A percentile compares a stretch with the other conserved stretches of the same genome.
These are phyloP conservation scores for Astragalus glycyphyllos DNA, from an alignment of 306 rosid genomes.

Conservation along the genomic window DNA sequence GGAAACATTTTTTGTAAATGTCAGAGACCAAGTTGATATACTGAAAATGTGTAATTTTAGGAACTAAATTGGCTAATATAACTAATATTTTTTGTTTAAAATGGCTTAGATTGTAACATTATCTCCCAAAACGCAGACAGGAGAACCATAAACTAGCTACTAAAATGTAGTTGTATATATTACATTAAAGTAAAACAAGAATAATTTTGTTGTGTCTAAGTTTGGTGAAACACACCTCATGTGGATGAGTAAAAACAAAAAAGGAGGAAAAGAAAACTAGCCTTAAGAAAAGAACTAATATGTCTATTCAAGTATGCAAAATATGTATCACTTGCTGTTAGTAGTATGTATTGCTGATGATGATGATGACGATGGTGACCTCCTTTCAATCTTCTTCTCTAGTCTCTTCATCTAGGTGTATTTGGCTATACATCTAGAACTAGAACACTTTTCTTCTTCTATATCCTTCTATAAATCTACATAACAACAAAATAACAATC, in stretches of 20 bases:
- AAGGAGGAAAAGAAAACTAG: slow-evolving; percentile 52
- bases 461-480: slow-evolving; percentile 85
- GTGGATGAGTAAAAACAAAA: slow-evolving; percentile 43
- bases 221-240: slow-evolving; percentile 56
- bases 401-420: slow-evolving; percentile 78
- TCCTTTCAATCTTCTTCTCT: slow-evolving; percentile 68
- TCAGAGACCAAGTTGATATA: too few relatives aligned
- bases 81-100: too few relatives aligned
- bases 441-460: slow-evolving; percentile 63
- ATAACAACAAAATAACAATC: slow-evolving; percentile 33
- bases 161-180: slow-evolving; percentile 32
- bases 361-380: slow-evolving; percentile 48
- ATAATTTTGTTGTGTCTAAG: slow-evolving; percentile 49
- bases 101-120: not conserved
- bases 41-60: too few relatives aligned
- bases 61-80: too few relatives aligned
- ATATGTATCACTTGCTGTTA: slow-evolving; percentile 80
- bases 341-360: slow-evolving; percentile 81
- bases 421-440: slow-evolving; percentile 87
- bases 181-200: slow-evolving; percentile 44
- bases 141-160: slow-evolving; percentile 28
- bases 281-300: slow-evolving; percentile 48
- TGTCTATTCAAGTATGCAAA: slow-evolving; percentile 70
- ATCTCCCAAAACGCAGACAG: not conserved
- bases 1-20: too few relatives aligned